These are phyloP conservation scores for Sarocladium kiliense DNA, from an alignment of 2,329 filamentous ascomycete species.

Conservation along the genomic window DNA sequence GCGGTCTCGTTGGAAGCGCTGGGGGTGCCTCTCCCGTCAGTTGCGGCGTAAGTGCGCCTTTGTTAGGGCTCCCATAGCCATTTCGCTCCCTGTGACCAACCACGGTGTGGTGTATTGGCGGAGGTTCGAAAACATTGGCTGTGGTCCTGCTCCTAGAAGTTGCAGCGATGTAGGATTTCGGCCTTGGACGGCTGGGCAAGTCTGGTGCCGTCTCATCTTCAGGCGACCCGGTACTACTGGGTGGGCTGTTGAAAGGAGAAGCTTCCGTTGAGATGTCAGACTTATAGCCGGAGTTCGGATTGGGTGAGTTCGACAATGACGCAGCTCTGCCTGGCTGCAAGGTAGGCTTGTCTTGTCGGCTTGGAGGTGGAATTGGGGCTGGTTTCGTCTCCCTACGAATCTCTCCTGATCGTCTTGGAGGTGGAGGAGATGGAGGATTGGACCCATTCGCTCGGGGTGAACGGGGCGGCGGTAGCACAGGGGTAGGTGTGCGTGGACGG, in stretches of 20 bases:
- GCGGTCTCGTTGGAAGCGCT: conserved; percentile 44
- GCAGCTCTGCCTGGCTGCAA: neutral
- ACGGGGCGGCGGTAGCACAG: conserved; percentile 26
- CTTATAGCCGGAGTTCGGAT: conserved; percentile 10
- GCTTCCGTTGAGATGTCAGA: conserved; percentile 32
- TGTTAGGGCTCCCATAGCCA: conserved; percentile 30
- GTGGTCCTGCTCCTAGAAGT: conserved; percentile 17
- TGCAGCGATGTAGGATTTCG: conserved; percentile 23
- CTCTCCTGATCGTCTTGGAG: conserved; percentile 58
- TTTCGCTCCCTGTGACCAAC: conserved; percentile 38
- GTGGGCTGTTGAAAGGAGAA: conserved; percentile 85
- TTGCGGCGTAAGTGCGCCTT: conserved; percentile 33
- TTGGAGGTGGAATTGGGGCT: conserved; percentile 13
- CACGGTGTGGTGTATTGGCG: conserved; percentile 46
- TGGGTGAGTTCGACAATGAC: neutral
- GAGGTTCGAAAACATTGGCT: conserved; percentile 39
- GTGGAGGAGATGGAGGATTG: conserved; percentile 58
- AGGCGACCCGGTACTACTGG: conserved; percentile 58
- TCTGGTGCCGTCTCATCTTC: conserved; percentile 46
- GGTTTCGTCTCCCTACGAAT: conserved; percentile 40
- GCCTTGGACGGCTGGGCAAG: conserved; percentile 46
- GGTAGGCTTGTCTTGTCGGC: neutral
- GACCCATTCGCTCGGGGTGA: conserved; percentile 44
- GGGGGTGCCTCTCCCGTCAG: conserved; percentile 39
- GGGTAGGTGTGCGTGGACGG: conserved; percentile 47